Evolutionary conservation across 352 stramenopile species (phyloP).

Genomic region (Globisporangium parvum): DNA sequence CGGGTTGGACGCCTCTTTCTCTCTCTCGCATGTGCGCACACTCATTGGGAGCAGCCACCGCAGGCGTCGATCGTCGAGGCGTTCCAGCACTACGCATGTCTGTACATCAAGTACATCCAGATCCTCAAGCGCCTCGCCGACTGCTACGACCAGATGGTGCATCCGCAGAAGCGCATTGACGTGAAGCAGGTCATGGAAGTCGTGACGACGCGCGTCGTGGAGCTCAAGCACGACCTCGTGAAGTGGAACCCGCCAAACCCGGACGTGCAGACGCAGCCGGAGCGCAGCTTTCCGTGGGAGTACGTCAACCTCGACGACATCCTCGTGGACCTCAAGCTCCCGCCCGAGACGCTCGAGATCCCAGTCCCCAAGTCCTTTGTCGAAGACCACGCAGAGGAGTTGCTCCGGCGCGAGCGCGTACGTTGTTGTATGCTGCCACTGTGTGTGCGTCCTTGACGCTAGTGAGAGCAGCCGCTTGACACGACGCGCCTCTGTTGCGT

Average conservation of each 20-base stretch:
- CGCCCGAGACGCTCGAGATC: conserved; percentile 88
- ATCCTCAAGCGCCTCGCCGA: conserved; percentile 87
- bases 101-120: conserved; percentile 95
- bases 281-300: conserved; percentile 91
- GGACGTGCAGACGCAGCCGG: conserved; percentile 67
- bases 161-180: conserved; percentile 93
- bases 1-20: too few relatives aligned
- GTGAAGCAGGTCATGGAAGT: conserved; percentile 91
- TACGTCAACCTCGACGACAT: conserved; percentile 92
- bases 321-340: conserved; percentile 91
- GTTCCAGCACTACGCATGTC: conserved; percentile 92
- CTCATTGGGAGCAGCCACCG: conserved; percentile 22
- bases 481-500: not conserved
- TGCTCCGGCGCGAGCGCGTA: conserved; percentile 58
- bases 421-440: conserved; percentile 8
- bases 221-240: conserved; percentile 89
- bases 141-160: conserved; percentile 93
- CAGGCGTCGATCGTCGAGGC: conserved; percentile 85
- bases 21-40: not conserved
- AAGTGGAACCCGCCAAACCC: conserved; percentile 94
- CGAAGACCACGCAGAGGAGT: conserved; percentile 68
- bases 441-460: not conserved
- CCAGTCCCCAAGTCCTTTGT: conserved; percentile 86
- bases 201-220: conserved; percentile 83
- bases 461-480: too few relatives aligned